phyloP scores from a whole-genome alignment of 192 early-diverging fungal species.

The Backusella morwellensis region DNA sequence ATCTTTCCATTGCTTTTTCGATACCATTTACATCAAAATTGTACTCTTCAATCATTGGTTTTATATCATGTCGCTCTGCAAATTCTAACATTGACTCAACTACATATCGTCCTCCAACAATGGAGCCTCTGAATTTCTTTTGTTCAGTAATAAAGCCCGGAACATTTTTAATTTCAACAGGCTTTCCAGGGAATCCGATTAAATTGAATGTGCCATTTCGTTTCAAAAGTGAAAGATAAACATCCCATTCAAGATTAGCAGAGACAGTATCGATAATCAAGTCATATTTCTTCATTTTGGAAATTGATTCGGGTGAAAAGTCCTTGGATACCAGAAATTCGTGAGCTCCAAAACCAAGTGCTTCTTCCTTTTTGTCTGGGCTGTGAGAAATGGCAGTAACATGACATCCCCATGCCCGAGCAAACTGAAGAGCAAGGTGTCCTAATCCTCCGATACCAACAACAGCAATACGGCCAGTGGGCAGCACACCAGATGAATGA shows the following conservation, averaged over 20 bases:
- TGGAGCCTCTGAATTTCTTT: slow-evolving; percentile 57
- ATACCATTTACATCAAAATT: slow-evolving; percentile 52
- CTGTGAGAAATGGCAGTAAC: slow-evolving; percentile 50
- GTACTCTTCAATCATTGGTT: slow-evolving; percentile 61
- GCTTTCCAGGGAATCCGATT: slow-evolving; percentile 15
- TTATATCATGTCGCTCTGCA: slow-evolving; percentile 64
- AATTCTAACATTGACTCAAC: slow-evolving; percentile 66
- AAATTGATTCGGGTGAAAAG: slow-evolving; percentile 19
- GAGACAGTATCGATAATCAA: slow-evolving; percentile 45
- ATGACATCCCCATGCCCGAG: slow-evolving; percentile 45
- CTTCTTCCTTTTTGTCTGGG: slow-evolving; percentile 51
- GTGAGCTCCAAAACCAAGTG: slow-evolving; percentile 52
- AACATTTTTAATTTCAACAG: slow-evolving; percentile 35
- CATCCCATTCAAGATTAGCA: slow-evolving; percentile 36
- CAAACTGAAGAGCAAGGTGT: slow-evolving; percentile 66
- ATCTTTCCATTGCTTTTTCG: slow-evolving; percentile 56
- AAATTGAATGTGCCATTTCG: slow-evolving; percentile 26
- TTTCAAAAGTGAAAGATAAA: slow-evolving; percentile 39
- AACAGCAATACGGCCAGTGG: slow-evolving; percentile 66
- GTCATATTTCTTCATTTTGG: slow-evolving; percentile 35
- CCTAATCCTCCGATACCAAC: slow-evolving; percentile 64
- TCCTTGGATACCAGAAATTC: slow-evolving; percentile 44
- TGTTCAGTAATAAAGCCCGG: slow-evolving; percentile 38
- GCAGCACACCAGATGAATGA: slow-evolving; percentile 53
- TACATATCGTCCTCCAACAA: slow-evolving; percentile 60